Conservation (phyloP, 2,329 filamentous ascomycete species). For the Penicillium rolfsii region DNA sequence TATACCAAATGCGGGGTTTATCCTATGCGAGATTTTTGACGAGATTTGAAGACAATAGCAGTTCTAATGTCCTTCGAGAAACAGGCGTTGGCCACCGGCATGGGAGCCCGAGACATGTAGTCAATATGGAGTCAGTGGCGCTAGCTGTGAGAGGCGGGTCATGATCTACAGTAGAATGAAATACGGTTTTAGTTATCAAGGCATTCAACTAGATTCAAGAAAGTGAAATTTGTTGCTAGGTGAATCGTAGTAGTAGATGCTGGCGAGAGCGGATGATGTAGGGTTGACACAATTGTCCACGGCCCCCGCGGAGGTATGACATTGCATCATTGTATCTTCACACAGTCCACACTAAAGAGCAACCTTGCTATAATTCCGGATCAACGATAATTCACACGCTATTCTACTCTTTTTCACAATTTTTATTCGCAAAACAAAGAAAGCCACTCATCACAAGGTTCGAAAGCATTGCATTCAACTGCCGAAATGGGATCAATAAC, state of each 20-base stretch:
- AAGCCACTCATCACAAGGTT: neutral
- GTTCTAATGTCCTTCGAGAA: constrained; percentile 23
- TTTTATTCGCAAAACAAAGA: neutral
- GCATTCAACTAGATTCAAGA: neutral
- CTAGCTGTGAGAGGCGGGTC: neutral
- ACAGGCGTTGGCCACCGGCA: constrained; percentile 24
- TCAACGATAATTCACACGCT: too few relatives aligned
- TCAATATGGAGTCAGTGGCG: constrained; percentile 24
- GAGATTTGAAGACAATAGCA: neutral
- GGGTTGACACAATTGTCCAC: constrained; percentile 11
- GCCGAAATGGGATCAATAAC: constrained; percentile 17
- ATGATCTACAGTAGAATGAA: too few relatives aligned
- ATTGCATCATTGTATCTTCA: constrained; percentile 27
- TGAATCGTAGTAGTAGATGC: neutral
- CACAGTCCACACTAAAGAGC: neutral
- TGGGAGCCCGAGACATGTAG: constrained; percentile 9
- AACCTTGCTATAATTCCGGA: neutral
- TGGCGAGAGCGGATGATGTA: constrained; percentile 10
- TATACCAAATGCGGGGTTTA: neutral
- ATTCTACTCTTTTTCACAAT: neutral
- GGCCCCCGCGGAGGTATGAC: neutral
- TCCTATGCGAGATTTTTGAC: neutral
- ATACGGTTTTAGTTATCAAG: neutral
- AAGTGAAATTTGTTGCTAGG: neutral
- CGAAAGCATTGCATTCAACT: neutral